phyloP scores from a whole-genome alignment of 495 filamentous ascomycete genomes.

The Cetradonia linearis region DNA sequence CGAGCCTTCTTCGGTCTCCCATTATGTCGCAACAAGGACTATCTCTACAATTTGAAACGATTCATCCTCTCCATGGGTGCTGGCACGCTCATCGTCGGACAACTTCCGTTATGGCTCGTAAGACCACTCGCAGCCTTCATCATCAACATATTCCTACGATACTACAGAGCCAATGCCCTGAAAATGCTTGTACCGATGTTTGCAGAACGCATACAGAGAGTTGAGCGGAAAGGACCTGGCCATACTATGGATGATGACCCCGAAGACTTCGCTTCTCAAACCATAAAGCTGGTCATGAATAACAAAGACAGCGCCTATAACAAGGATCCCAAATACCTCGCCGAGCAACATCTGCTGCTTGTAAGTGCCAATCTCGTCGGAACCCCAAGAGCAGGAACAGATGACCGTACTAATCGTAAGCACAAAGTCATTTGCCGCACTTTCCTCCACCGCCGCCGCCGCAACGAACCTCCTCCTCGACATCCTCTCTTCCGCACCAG shows the following conservation, averaged over 20 bases:
- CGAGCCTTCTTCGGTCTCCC: slow-evolving; percentile 2
- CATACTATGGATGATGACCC: background rate
- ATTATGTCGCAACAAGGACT: background rate
- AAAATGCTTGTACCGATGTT: background rate
- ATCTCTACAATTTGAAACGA: background rate
- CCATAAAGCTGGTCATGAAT: background rate
- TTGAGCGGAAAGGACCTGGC: background rate
- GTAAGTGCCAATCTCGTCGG: background rate
- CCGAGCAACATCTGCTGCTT: slow-evolving; percentile 5
- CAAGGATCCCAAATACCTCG: background rate
- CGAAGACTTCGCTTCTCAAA: slow-evolving; percentile 1
- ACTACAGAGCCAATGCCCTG: background rate
- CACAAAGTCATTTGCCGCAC: background rate
- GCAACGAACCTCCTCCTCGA: background rate
- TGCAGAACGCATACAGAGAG: background rate
- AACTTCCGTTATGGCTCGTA: slow-evolving; percentile 1
- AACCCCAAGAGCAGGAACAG: background rate
- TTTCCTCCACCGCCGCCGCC: background rate
- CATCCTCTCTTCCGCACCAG: background rate
- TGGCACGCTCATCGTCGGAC: background rate
- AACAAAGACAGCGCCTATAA: background rate
- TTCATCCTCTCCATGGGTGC: background rate
- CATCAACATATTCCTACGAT: background rate
- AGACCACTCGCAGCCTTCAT: background rate
- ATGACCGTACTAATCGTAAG: background rate